These are phyloP conservation scores for Candida andamanensis DNA, from an alignment of 805 yeast genomes.

Conservation along the genomic window DNA sequence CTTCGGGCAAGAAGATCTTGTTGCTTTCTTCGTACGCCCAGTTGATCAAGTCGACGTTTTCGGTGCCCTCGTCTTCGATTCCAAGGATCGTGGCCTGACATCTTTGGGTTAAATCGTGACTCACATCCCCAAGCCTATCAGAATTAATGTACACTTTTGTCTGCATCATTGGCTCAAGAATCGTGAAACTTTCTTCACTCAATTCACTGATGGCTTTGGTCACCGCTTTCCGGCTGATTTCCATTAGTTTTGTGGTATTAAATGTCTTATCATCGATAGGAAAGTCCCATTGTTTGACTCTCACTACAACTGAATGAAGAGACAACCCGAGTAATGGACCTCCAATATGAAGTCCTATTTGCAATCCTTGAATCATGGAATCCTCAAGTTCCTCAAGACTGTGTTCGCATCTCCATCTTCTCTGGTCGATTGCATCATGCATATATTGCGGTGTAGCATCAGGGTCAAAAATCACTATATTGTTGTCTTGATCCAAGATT, in stretches of 20 bases:
- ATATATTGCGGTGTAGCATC: slow-evolving; percentile 23
- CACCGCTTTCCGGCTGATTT: slow-evolving; percentile 38
- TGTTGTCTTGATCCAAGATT: slow-evolving; percentile 43
- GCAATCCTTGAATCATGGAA: slow-evolving; percentile 52
- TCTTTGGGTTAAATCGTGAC: slow-evolving; percentile 76
- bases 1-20: slow-evolving; percentile 68
- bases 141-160: slow-evolving; percentile 63
- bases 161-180: slow-evolving; percentile 87
- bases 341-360: slow-evolving; percentile 61
- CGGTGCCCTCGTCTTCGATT: slow-evolving; percentile 58
- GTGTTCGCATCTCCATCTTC: slow-evolving; percentile 47
- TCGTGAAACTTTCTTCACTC: slow-evolving; percentile 33
- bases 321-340: slow-evolving; percentile 56
- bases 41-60: slow-evolving; percentile 29
- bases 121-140: slow-evolving; percentile 72
- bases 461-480: slow-evolving; percentile 35
- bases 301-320: slow-evolving; percentile 56
- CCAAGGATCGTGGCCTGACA: slow-evolving; percentile 71
- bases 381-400: slow-evolving; percentile 48
- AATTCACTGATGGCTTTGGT: slow-evolving; percentile 16
- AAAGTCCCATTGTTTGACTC: slow-evolving; percentile 47
- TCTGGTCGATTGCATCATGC: slow-evolving; percentile 20
- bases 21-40: slow-evolving; percentile 57
- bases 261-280: slow-evolving; percentile 44
- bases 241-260: slow-evolving; percentile 38